Base-by-base conservation (phyloP, 2,329 filamentous ascomycete genomes). In the Aspergillus neoniger region DNA sequence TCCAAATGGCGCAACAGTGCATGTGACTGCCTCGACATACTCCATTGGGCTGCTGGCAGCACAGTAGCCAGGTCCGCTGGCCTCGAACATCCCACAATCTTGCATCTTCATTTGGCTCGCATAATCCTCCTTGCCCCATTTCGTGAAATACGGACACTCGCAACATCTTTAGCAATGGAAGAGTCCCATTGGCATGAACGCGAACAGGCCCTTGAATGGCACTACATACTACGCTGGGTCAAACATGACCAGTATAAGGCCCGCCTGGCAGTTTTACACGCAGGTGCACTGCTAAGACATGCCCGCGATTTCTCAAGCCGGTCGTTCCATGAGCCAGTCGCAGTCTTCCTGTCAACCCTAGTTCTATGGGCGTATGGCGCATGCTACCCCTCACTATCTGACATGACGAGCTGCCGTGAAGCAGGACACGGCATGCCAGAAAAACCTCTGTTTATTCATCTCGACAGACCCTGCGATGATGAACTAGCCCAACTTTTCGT, bases 401-500 rank as follows among this genome's bases (percentile, higher is more conserved):
- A 59, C 79, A 71, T 44, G 63, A 73, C 39, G 21, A 54, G 60
- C 15, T 44, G 28, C 32, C 51, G 43, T 4, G 49, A 48, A 10
- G 47, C 58, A 7, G 50, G 60, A 19, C 43, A 54, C 41, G 63
- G 66, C 12, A 52, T 61, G n/a, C 67, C 65, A 3, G 67, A 69
- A 1, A 74, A 77, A 17, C 77, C 80, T 0, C 76, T 71, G 0
- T 81, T 82, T 8, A 82, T 86, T 39, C 79, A 82, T 17, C 73
- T 87, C 0, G 85, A 87, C 58, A 76, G 83, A 9, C 84, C 84
- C 0, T 80, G 80, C 2, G 83, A 86, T 62, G 85, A 86, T 67
- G 84, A 86, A 65, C 76, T 86, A 52, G 83, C 85, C 1, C 84
- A 86, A 64, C 70, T 81, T 1, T 86, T 83, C 67, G 82, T 86